Base-by-base conservation (phyloP, 2,329 filamentous ascomycete species). In the Diaporthe sp. region DNA sequence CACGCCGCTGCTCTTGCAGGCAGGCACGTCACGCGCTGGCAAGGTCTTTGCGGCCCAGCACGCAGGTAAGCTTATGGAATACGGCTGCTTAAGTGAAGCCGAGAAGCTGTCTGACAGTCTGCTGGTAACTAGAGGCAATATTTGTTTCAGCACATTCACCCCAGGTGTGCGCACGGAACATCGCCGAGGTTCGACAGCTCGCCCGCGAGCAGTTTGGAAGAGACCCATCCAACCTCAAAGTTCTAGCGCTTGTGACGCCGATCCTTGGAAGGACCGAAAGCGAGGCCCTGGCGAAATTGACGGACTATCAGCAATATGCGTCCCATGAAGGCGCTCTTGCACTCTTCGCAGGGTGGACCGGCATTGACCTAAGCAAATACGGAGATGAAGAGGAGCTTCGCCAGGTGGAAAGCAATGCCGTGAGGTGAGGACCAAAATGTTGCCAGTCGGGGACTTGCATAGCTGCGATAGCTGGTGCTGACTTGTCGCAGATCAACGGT, bases 331-430 rank as follows among this genome's bases (percentile, higher is more conserved):
- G 93, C 2, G 93, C 92, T 0, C 80, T 94, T 73, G 91, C 92
- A 1, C 82, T 95, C 25, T 95, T 95, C 78, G 92, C 92, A 28
- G 93, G 93, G 1, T 95, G 93, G 92, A 94, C 93, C 0, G 93
- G 87, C 3, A 87, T 88, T 33, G 86, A 89, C 71, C 77, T 89
- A 19, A 78, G 76, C 72, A 77, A 82, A 77, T 85, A 84, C 71
- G 83, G 82, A 2, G 83, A 84, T 25, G 82, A 84, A 4, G 82
- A 85, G 76, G 83, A 85, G 75, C 77, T 85, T 73, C 79, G 83
- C 38, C 77, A 84, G 67, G 84, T 83, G 52, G 80, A 86, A 79
- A 83, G 83, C 76, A 83, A 85, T 70, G 80, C 85, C 67, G 79
- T 85, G 75, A 78, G 85, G 86, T 85, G 30, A 58, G 71, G 67